These are phyloP conservation scores for Saccharomycodes ludwigii DNA, from an alignment of 805 yeast genomes.

Conservation along the genomic window DNA sequence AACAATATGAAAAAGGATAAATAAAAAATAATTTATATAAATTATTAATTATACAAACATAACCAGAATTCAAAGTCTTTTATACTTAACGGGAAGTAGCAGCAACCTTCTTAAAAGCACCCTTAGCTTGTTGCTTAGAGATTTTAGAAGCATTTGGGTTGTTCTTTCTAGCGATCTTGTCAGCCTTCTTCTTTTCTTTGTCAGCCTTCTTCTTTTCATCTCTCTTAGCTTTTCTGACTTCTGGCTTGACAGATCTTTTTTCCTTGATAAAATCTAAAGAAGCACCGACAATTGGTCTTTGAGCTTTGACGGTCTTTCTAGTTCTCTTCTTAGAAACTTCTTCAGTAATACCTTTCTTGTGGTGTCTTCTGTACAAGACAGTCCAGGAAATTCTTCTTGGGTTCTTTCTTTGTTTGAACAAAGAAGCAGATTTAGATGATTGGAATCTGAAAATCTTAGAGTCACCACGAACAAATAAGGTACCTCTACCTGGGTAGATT, in stretches of 20 bases:
- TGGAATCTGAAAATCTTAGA: slow-evolving; percentile 99
- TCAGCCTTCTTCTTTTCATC: slow-evolving; percentile 74
- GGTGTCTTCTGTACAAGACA: slow-evolving; percentile 98
- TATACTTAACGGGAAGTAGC: slow-evolving; percentile 94
- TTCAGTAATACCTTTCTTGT: slow-evolving; percentile 99
- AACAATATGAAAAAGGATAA: too few species aligned
- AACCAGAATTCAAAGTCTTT: too few species aligned
- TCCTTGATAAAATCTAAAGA: slow-evolving; percentile 96
- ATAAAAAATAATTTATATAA: too few species aligned
- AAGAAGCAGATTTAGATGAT: slow-evolving; percentile 92
- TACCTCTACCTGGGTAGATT: slow-evolving; percentile 99
- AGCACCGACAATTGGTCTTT: slow-evolving; percentile 99
- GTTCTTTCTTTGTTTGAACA: slow-evolving; percentile 99
- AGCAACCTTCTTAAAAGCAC: slow-evolving; percentile 94
- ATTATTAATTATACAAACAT: too few species aligned
- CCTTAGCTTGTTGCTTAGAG: slow-evolving; percentile 95
- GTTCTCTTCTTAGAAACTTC: slow-evolving; percentile 95
- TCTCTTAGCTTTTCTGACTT: slow-evolving; percentile 96
- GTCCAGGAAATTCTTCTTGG: slow-evolving; percentile 99
- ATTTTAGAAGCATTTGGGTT: slow-evolving; percentile 72
- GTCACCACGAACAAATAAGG: slow-evolving; percentile 98
- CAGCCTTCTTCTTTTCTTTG: slow-evolving; percentile 83
- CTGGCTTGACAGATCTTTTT: slow-evolving; percentile 93
- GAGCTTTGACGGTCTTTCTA: slow-evolving; percentile 95
- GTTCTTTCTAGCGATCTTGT: slow-evolving; percentile 91